Conservation (phyloP, 805 yeast species). For the Kluyveromyces wickerhamii region DNA sequence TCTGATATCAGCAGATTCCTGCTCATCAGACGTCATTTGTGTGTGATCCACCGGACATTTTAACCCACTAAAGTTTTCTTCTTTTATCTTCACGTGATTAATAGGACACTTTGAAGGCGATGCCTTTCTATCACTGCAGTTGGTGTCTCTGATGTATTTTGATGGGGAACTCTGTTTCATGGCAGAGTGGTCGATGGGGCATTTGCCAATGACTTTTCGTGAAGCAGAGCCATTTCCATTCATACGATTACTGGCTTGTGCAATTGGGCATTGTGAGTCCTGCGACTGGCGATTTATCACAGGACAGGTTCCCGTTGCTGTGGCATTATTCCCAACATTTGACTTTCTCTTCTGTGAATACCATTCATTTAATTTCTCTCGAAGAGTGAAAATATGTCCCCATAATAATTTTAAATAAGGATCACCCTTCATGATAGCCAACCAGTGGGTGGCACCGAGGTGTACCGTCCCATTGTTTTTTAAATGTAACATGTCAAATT, state of each 20-base stretch:
- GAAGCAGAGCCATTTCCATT: background rate
- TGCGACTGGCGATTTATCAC: conserved; percentile 12
- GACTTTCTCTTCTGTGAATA: conserved; percentile 20
- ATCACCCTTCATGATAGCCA: conserved; percentile 52
- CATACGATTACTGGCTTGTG: background rate
- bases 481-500: conserved; percentile 38
- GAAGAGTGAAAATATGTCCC: conserved; percentile 39
- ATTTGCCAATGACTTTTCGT: conserved; percentile 4
- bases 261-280: conserved; percentile 8
- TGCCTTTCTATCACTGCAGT: background rate
- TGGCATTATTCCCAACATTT: conserved; percentile 1
- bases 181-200: conserved; percentile 17
- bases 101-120: conserved; percentile 8
- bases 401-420: conserved; percentile 47
- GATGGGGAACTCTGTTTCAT: conserved; percentile 9
- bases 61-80: background rate
- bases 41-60: conserved; percentile 17
- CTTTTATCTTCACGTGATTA: conserved; percentile 4
- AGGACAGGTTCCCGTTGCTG: conserved; percentile 19
- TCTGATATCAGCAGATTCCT: background rate
- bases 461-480: conserved; percentile 37
- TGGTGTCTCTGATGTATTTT: conserved; percentile 3
- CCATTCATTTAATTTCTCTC: conserved; percentile 32
- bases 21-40: background rate
- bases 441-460: conserved; percentile 50